These are phyloP conservation scores for Schizosaccharomyces japonicus DNA, from an alignment of 805 yeast genomes.

Conservation along the genomic window DNA sequence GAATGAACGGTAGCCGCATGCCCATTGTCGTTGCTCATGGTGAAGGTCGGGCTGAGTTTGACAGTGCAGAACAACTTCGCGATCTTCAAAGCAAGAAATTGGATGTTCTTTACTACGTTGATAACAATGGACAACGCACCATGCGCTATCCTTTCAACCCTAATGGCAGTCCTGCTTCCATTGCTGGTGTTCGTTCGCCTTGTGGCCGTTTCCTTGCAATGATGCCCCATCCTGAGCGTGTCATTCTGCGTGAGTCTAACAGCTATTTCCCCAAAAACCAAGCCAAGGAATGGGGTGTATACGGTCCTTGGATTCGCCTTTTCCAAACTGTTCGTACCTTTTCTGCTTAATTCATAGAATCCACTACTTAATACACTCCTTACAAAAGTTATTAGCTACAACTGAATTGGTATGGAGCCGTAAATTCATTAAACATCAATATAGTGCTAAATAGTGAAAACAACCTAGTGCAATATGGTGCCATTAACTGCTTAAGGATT, in stretches of 20 bases:
- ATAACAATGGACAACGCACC: conserved; percentile 70
- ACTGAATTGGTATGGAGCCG: too few relatives aligned
- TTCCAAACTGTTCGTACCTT: conserved; percentile 84
- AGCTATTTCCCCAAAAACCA: conserved; percentile 65
- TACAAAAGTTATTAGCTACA: too few relatives aligned
- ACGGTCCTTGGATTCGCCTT: conserved; percentile 88
- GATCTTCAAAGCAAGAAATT: conserved; percentile 26
- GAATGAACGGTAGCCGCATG: conserved; percentile 77
- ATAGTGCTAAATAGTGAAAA: too few relatives aligned
- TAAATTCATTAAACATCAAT: too few relatives aligned
- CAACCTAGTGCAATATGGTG: too few relatives aligned
- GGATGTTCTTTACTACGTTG: conserved; percentile 57
- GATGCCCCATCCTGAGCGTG: conserved; percentile 99
- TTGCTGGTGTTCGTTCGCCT: conserved; percentile 72
- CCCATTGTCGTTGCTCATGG: conserved; percentile 98
- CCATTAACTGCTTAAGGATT: too few relatives aligned
- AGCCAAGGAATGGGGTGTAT: conserved; percentile 38
- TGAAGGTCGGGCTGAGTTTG: conserved; percentile 77
- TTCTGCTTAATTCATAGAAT: conserved; percentile 41
- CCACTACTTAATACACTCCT: too few relatives aligned
- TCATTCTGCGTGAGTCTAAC: conserved; percentile 62
- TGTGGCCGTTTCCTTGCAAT: conserved; percentile 89
- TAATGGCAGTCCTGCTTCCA: conserved; percentile 82
- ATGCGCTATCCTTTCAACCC: conserved; percentile 82
- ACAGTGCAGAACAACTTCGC: conserved; percentile 21